Conservation (phyloP, 768 basidiomycete genomes). For the Pleurotus eryngii region DNA sequence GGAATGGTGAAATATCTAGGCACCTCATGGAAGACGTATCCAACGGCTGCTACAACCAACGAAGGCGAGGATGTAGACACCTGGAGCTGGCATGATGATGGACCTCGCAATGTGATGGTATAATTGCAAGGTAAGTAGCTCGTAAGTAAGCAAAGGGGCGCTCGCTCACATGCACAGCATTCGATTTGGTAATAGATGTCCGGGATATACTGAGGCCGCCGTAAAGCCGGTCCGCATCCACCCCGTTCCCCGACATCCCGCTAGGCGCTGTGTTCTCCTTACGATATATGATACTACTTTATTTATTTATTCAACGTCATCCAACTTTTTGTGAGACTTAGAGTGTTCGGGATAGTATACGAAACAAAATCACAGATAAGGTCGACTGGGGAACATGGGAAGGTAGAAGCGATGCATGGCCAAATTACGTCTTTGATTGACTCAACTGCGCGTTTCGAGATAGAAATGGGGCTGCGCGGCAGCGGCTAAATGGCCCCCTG, state of each 20-base stretch:
- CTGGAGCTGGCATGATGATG: constrained; percentile 34
- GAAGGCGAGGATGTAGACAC: constrained; percentile 49
- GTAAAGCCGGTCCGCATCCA: constrained; percentile 6
- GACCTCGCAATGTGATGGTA: background rate
- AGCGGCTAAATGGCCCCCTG: constrained; percentile 9
- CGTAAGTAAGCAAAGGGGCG: background rate
- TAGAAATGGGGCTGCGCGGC: no score
- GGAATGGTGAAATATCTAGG: constrained; percentile 10
- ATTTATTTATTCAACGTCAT: no score
- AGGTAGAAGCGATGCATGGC: no score
- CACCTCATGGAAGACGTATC: constrained; percentile 59
- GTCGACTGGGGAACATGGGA: no score
- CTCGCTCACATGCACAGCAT: background rate
- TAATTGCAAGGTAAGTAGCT: constrained; percentile 1
- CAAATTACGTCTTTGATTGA: no score
- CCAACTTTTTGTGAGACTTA: no score
- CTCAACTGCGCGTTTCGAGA: no score
- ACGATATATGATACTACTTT: no score
- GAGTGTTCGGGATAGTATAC: no score
- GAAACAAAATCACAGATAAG: no score
- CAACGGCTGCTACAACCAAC: constrained; percentile 46
- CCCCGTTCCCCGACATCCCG: background rate
- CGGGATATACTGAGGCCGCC: background rate
- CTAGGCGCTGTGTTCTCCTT: no score
- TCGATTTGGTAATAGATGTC: background rate